phyloP scores from a whole-genome alignment of 2,329 filamentous ascomycete species.

The Rachicladosporium sp. region DNA sequence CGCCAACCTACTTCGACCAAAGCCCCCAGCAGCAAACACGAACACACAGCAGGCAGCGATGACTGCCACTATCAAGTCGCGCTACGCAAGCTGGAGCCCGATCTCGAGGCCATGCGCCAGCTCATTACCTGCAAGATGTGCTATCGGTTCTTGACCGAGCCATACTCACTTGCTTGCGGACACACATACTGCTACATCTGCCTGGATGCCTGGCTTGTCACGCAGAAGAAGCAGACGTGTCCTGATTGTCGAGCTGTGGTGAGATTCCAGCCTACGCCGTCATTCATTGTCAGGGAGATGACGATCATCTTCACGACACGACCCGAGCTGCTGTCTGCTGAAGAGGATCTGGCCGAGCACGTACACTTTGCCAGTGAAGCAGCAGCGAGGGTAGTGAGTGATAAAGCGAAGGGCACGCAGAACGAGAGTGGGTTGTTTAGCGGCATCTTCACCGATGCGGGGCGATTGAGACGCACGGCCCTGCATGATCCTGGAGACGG shows the following conservation, averaged over 20 bases:
- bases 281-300: slow-evolving; percentile 54
- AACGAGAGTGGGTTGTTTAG: slow-evolving; percentile 44
- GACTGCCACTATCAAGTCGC: slow-evolving; percentile 1
- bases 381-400: slow-evolving; percentile 45
- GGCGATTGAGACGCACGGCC: slow-evolving; percentile 22
- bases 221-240: slow-evolving; percentile 49
- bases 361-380: slow-evolving; percentile 45
- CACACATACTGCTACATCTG: slow-evolving; percentile 60
- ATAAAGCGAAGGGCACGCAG: slow-evolving; percentile 38
- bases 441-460: slow-evolving; percentile 40
- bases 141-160: slow-evolving; percentile 55
- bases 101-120: slow-evolving; percentile 49
- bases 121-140: slow-evolving; percentile 58
- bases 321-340: slow-evolving; percentile 48
- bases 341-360: slow-evolving; percentile 53
- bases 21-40: background rate
- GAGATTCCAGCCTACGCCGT: slow-evolving; percentile 47
- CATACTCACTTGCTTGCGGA: slow-evolving; percentile 54
- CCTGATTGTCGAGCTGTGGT: slow-evolving; percentile 54
- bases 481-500: slow-evolving; percentile 47
- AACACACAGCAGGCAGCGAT: too few relatives aligned
- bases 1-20: too few relatives aligned
- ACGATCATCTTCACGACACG: slow-evolving; percentile 50
- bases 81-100: slow-evolving; percentile 16
- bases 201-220: slow-evolving; percentile 35